Evolutionary conservation across 345 rosid genomes (phyloP), one percentile per base, ranked within the genome.

Genomic region (Nasturtium officinale): DNA sequence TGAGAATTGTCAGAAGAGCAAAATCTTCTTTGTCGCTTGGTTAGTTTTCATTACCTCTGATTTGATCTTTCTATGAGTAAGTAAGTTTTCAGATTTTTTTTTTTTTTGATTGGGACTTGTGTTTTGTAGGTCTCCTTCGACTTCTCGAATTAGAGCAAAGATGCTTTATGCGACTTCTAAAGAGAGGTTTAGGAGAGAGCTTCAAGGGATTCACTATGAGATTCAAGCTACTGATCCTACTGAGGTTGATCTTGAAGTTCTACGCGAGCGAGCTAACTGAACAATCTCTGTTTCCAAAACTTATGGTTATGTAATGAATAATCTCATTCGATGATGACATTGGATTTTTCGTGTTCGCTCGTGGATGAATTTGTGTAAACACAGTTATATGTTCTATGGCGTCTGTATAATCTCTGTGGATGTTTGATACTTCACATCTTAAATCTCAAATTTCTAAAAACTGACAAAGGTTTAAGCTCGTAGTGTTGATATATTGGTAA

Each of bases 161-260:
- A 82, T 90, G 91, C 83, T 87, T 18, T 87, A 90, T 17, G 89
- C 96, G 0, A 83, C 96, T 3, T 90, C 93, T 0, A 87, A 90
- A 71, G 88, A 86, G 57, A 78, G 83, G 67, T 74, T 90, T 75
- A 84, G 86, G 71, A 72, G 86, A 72, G 96, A 90, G 80, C 87
- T 90, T 7, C 84, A 90, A 45, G 96, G 96, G 32, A 67, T 90
- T 72, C 96, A 90, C 73, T 87, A 87, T 37, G 91, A 86, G 82
- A 85, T 90, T 78, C 96, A 90, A 83, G 96, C 93, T 11, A 87
- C 93, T 72, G 96, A 90, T 79, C 86, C 88, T 65, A 85, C 93
- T 1, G 96, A 90, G 77, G 86, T 90, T 87, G 90, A 87, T 72
- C 88, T 87, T 37, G 87, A 89, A 32, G 90, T 87, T 48, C 6